Conservation (phyloP, 805 yeast genomes). For the Maudiozyma turicensis region DNA sequence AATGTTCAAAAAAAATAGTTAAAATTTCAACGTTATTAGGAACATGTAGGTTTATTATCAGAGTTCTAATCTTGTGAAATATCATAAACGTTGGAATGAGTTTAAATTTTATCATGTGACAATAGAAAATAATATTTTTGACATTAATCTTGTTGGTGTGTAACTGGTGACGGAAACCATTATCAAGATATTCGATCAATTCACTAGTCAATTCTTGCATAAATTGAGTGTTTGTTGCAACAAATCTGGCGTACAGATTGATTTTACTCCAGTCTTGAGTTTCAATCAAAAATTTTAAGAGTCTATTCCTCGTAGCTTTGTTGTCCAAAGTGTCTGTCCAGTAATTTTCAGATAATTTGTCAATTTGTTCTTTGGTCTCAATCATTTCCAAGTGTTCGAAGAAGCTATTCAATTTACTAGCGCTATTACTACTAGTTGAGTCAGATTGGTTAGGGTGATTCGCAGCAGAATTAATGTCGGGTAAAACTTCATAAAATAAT, state of each 20-base stretch:
- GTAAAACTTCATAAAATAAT: constrained; percentile 51
- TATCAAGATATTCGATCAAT: constrained; percentile 45
- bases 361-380: constrained; percentile 40
- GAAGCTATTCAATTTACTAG: constrained; percentile 36
- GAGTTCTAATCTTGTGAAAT: constrained; percentile 60
- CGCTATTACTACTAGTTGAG: constrained; percentile 16
- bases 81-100: constrained; percentile 60
- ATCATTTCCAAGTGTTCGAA: constrained; percentile 36
- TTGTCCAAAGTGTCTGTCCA: constrained; percentile 48
- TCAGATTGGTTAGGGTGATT: constrained; percentile 16
- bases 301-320: constrained; percentile 59
- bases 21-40: constrained; percentile 60
- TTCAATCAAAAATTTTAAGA: constrained; percentile 47
- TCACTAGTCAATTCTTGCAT: constrained; percentile 45
- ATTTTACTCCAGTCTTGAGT: constrained; percentile 37
- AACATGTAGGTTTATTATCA: constrained; percentile 43
- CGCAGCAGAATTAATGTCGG: constrained; percentile 32
- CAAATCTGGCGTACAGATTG: constrained; percentile 52
- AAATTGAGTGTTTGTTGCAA: constrained; percentile 45
- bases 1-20: constrained; percentile 58
- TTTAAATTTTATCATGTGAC: constrained; percentile 70
- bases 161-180: constrained; percentile 51
- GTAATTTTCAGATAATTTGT: constrained; percentile 37
- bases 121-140: constrained; percentile 50
- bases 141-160: constrained; percentile 44